A percentile compares a stretch with the other conserved stretches of the same genome.
Conservation (phyloP, 1,139 yeast genomes). For the Geotrichum siamense region DNA sequence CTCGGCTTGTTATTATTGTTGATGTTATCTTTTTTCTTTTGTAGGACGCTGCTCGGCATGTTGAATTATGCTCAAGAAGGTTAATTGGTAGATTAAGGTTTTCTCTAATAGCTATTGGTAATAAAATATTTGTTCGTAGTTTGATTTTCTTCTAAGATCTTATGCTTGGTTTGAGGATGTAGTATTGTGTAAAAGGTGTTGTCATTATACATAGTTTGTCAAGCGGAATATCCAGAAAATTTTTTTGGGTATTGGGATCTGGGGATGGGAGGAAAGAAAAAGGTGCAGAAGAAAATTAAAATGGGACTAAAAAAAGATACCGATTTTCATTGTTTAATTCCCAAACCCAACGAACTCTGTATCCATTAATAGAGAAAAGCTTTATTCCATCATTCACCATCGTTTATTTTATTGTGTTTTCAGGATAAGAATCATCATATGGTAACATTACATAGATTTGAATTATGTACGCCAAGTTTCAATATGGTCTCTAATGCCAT, state of each 20-base stretch:
- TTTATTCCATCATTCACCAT: too few relatives aligned
- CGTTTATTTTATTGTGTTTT: too few relatives aligned
- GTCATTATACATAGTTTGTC: conserved; percentile 3
- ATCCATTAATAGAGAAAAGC: too few relatives aligned
- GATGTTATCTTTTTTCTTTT: not conserved
- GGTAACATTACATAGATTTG: too few relatives aligned
- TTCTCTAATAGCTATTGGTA: too few relatives aligned
- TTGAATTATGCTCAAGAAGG: not conserved
- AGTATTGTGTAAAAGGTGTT: conserved; percentile 1
- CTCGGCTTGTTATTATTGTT: conserved; percentile 3
- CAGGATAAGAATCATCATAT: too few relatives aligned
- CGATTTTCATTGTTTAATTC: not conserved
- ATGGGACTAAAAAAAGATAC: not conserved
- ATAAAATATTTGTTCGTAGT: too few relatives aligned
- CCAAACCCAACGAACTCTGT: not conserved
- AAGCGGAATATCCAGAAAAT: conserved; percentile 1
- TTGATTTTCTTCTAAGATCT: conserved; percentile 1
- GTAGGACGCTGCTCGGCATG: conserved; percentile 4
- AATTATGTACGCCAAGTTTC: too few relatives aligned
- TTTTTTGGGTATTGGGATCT: conserved; percentile 2
- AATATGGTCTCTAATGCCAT: too few relatives aligned
- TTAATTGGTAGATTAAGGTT: too few relatives aligned
- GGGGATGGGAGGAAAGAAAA: conserved; percentile 2
- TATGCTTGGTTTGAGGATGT: conserved; percentile 8
- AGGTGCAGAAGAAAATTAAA: not conserved